phyloP scores from a whole-genome alignment of 225 moss, liverwort and hornwort species.

The Pleurozium schreberi region DNA sequence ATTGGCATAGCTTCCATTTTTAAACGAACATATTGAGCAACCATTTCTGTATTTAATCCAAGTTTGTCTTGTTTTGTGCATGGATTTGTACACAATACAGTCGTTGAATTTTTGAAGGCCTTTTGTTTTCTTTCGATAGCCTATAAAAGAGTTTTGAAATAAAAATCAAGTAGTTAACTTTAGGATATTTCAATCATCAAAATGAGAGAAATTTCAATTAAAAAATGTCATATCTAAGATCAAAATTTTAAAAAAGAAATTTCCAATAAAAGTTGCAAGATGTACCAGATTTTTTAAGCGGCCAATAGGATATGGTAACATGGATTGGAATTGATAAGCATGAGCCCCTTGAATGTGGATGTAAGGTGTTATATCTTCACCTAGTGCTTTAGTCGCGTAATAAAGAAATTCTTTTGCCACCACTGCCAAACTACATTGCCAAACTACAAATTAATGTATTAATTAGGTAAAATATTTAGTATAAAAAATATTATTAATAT shows the following conservation, averaged over 20 bases:
- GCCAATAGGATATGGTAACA: not conserved
- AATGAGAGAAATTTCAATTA: too few species aligned
- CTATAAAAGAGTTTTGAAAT: not conserved
- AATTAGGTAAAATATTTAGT: not conserved
- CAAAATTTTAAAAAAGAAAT: not conserved
- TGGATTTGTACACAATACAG: not conserved
- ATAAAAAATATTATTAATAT: too few species aligned
- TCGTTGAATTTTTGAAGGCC: not conserved
- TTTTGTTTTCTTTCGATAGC: slow-evolving; percentile 9
- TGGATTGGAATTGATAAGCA: slow-evolving; percentile 7
- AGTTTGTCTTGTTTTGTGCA: not conserved
- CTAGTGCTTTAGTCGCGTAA: slow-evolving; percentile 8
- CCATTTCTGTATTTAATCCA: not conserved
- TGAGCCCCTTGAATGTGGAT: slow-evolving; percentile 36
- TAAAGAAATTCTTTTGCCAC: slow-evolving; percentile 13
- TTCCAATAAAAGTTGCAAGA: not conserved
- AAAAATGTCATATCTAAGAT: not conserved
- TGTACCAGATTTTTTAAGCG: slow-evolving; percentile 2
- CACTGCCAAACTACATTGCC: not conserved
- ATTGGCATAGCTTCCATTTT: slow-evolving; percentile 18
- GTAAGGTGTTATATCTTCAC: slow-evolving; percentile 11
- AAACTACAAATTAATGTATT: not conserved
- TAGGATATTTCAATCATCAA: too few species aligned
- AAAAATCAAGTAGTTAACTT: not conserved
- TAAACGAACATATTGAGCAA: slow-evolving; percentile 1